Conservation (phyloP, 2,329 filamentous ascomycete species). For the Myriosclerotinia duriaeana region DNA sequence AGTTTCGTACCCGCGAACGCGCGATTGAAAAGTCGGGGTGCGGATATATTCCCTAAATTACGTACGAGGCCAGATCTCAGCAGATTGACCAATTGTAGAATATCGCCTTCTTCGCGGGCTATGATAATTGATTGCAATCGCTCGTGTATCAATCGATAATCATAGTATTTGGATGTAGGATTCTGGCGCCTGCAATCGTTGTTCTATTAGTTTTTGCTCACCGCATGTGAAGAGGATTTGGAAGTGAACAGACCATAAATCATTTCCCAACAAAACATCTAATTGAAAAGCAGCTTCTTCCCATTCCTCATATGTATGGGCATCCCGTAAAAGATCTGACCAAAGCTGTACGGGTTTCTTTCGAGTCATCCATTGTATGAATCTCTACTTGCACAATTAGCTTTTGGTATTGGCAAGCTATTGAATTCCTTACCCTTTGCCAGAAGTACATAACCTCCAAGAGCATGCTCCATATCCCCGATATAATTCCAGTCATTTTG, state of each 20-base stretch:
- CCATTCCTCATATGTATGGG: conserved; percentile 79
- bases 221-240: neutral
- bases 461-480: conserved; percentile 56
- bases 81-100: conserved; percentile 73
- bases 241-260: conserved; percentile 64
- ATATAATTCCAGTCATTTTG: conserved; percentile 37
- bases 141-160: conserved; percentile 79
- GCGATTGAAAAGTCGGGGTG: conserved; percentile 76
- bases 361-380: conserved; percentile 64
- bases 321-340: conserved; percentile 63
- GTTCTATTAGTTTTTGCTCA: neutral
- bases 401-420: conserved; percentile 4
- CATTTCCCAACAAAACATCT: conserved; percentile 77
- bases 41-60: conserved; percentile 88
- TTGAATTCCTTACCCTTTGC: conserved; percentile 50
- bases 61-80: conserved; percentile 76
- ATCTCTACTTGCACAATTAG: conserved; percentile 53
- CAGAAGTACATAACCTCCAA: conserved; percentile 63
- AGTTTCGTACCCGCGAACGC: conserved; percentile 87
- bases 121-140: conserved; percentile 69
- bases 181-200: conserved; percentile 67
- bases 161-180: conserved; percentile 76
- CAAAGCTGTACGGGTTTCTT: conserved; percentile 65
- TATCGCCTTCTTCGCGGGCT: conserved; percentile 68
- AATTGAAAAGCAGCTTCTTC: conserved; percentile 78